phyloP scores from a whole-genome alignment of 805 yeast genomes.

The Candida adriatica region DNA sequence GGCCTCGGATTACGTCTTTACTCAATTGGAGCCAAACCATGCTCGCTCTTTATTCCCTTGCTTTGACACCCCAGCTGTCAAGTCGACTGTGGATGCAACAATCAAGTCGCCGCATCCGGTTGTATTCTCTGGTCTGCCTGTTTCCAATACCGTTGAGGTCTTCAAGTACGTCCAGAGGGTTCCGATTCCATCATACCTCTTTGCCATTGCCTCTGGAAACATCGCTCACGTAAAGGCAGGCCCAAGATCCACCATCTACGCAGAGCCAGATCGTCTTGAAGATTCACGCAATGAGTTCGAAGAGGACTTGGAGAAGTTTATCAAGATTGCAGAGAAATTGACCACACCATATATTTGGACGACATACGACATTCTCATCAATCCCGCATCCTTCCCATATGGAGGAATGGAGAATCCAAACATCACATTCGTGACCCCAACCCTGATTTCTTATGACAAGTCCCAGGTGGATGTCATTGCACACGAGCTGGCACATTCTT shows the following conservation, averaged over 20 bases:
- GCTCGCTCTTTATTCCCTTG: constrained; percentile 85
- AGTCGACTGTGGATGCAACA: constrained; percentile 52
- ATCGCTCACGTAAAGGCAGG: constrained; percentile 63
- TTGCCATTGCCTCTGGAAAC: constrained; percentile 83
- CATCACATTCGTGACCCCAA: constrained; percentile 86
- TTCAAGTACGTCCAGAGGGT: constrained; percentile 63
- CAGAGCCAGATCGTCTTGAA: constrained; percentile 63
- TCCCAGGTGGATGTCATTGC: constrained; percentile 87
- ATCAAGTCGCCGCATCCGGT: constrained; percentile 62
- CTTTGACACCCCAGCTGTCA: constrained; percentile 85
- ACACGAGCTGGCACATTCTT: constrained; percentile 88
- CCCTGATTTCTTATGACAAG: constrained; percentile 76
- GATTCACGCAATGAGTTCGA: constrained; percentile 76
- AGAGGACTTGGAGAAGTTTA: constrained; percentile 74
- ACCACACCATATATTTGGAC: constrained; percentile 82
- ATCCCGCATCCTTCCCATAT: constrained; percentile 74
- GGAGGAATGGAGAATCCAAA: constrained; percentile 97
- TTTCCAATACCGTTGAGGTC: constrained; percentile 13
- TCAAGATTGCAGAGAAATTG: constrained; percentile 67
- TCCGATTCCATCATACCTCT: constrained; percentile 80
- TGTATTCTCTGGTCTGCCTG: constrained; percentile 62
- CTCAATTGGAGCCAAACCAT: constrained; percentile 90
- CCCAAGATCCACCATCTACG: constrained; percentile 77
- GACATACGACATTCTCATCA: constrained; percentile 70
- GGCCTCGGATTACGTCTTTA: constrained; percentile 46